Percentiles rank a stretch among this genome's conserved stretches.
phyloP scores from a whole-genome alignment of 192 early-diverging fungal species.

The Chytriomyces sp. region DNA sequence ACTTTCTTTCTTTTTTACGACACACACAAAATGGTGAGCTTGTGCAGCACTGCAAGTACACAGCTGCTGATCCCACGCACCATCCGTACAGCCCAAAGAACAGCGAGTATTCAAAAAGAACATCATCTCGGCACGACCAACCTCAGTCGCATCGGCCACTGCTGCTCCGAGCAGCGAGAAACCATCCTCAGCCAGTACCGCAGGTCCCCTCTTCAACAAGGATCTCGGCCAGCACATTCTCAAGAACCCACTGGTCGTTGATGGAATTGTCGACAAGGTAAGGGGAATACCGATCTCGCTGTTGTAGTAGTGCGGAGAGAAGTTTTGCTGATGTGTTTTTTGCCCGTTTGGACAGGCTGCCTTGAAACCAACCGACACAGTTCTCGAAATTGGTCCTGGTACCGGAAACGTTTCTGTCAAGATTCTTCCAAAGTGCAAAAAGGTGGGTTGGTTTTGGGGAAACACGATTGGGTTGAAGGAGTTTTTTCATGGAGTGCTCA shows the following conservation, averaged over 20 bases:
- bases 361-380: slow-evolving; percentile 54
- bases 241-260: slow-evolving; percentile 95
- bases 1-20: neutral
- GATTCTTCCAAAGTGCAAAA: slow-evolving; percentile 91
- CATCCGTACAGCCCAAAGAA: slow-evolving; percentile 9
- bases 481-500: neutral
- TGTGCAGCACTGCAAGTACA: neutral
- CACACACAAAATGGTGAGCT: neutral
- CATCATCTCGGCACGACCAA: slow-evolving; percentile 10
- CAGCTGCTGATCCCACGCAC: neutral
- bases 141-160: neutral
- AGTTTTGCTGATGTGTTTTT: neutral
- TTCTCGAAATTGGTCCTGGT: slow-evolving; percentile 94
- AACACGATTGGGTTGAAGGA: neutral
- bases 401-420: slow-evolving; percentile 97
- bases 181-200: slow-evolving; percentile 20
- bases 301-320: neutral
- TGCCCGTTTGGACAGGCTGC: slow-evolving; percentile 32
- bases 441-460: slow-evolving; percentile 51
- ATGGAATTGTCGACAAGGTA: slow-evolving; percentile 98
- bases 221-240: slow-evolving; percentile 97
- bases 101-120: slow-evolving; percentile 23
- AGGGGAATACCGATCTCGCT: neutral
- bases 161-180: slow-evolving; percentile 1
- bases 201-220: slow-evolving; percentile 66